Base-by-base conservation (phyloP, 352 stramenopile species). In the Phytophthora europaea region DNA sequence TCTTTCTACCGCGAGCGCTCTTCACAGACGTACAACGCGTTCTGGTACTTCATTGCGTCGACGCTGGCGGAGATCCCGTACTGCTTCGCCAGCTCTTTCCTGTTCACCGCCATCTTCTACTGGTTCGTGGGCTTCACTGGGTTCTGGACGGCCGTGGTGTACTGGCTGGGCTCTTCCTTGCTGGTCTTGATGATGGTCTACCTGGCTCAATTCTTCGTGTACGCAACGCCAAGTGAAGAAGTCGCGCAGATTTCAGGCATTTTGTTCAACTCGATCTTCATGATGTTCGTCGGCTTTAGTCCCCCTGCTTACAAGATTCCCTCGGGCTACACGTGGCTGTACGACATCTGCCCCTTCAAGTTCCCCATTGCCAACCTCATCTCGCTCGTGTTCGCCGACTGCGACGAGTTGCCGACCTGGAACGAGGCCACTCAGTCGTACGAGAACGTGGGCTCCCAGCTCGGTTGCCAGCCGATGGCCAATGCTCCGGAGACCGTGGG, bases 1-100 rank as follows among this genome's bases (percentile, higher is more conserved):
- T 81, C 64, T 47, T 70, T 70, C 67, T 98, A 98, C 83, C 76
- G 91, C 7, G 92, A 98, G 69, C 89, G 93, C 18, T 82, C 86
- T 22, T 81, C 88, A 6, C 67, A 89, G 57, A 97, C 95, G 65
- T 98, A 98, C 67, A 79, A 85, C 47, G 66, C 84, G 23, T 68
- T 78, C 28, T 82, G 86, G 54, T 91, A 97, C 65, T 80, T 78
- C 34, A n/a, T 95, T 8, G 80, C 87, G 3, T 58, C 58, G 28
- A 73, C 64, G 20, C 36, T 83, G 15, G 51, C 75, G 26, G 94
- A 99, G 80, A 83, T 92, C 28, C 84, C 84, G 28, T 90, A 88
- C 65, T 76, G 83, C n/a, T 78, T 90, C 60, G 34, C 77, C 31
- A 36, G 51, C 15, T 57, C 51, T 18, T 72, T 65, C 5, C 51